Evolutionary conservation across 208 protist genomes (phyloP).

Genomic region (Polymyxa betae): DNA sequence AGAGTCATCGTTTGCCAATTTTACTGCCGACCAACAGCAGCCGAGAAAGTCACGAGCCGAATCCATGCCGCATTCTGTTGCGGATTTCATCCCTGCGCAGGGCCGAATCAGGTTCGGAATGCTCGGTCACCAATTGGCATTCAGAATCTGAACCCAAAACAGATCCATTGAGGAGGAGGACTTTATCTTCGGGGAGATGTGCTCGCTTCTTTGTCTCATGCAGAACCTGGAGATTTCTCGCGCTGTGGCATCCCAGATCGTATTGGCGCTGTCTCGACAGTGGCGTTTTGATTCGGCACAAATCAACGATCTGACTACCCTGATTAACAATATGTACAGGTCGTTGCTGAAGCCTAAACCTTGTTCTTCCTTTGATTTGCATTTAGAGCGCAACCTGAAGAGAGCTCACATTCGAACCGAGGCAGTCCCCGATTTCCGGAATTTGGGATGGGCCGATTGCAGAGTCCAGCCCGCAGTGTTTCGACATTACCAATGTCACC

Average conservation of each 20-base stretch:
- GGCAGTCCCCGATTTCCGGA: not conserved
- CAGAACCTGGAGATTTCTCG: slow-evolving; percentile 3
- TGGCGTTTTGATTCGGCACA: not conserved
- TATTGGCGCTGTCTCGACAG: not conserved
- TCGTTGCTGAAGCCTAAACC: not conserved
- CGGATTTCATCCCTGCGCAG: not conserved
- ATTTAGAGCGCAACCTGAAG: slow-evolving; percentile 15
- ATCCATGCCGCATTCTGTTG: not conserved
- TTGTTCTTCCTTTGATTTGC: not conserved
- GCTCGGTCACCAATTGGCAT: not conserved
- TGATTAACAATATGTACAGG: slow-evolving; percentile 38
- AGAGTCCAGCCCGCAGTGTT: not conserved
- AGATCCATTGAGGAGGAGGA: not conserved
- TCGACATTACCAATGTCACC: not conserved
- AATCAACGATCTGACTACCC: slow-evolving; percentile 27
- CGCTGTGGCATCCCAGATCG: not conserved
- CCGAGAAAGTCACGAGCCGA: not conserved
- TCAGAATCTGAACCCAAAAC: not conserved
- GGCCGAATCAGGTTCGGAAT: not conserved
- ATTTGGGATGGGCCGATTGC: not conserved
- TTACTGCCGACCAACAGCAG: not conserved
- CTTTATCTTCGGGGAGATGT: slow-evolving; percentile 13
- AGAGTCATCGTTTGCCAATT: not conserved
- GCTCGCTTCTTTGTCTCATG: not conserved
- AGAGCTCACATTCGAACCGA: not conserved